Evolutionary conservation across 257 asterid species (phyloP), one percentile per base, ranked within the genome.

Genomic region (Solanum sejunctum): DNA sequence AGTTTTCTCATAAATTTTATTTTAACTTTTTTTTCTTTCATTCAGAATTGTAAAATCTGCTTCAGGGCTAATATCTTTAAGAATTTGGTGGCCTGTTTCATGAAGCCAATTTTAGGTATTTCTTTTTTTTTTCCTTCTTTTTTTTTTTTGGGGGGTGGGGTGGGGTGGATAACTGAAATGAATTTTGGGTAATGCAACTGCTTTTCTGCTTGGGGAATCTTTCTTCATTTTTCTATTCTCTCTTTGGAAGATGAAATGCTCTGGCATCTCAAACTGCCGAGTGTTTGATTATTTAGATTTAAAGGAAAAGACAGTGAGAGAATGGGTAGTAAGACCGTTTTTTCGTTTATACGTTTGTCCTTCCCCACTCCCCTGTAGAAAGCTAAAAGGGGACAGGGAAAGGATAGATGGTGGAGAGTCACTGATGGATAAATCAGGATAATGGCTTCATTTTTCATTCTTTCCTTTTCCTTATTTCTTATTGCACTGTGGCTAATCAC

Each of bases 91-190:
- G 83, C 83, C 66, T 78, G 83, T 78, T 78, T 78, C 64, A 17
- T 26, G 83, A 78, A 52, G 83, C 83, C 83, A 78, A 26, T 54
- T 78, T 78, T 78, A 78, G 83, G 83, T 78, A 78, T 78, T 52
- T 32, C 47, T 5, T 78, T 52, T 67, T 13, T 32, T 32, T 9
- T 17, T 28, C 8, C 7, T 47, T 20, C 15, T 47, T 75, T 47
- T 75, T 49, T 18, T 10, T 41, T 0, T n/a, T 0, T 0, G 45
- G 45, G 32, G 3, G 32, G 36, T 3, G 36, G 3, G 45, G 55
- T 2, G 10, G 71, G 60, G 61, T 28, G 61, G 15, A 26, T 47
- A 15, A 15, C 51, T 47, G 10, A 52, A 78, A 15, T 64, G 26
- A 52, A 2, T 26, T 78, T 78, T 78, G 82, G 63, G 64, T 78